phyloP scores from a whole-genome alignment of 148 eudicot species.

The Rhododendron simsii region DNA sequence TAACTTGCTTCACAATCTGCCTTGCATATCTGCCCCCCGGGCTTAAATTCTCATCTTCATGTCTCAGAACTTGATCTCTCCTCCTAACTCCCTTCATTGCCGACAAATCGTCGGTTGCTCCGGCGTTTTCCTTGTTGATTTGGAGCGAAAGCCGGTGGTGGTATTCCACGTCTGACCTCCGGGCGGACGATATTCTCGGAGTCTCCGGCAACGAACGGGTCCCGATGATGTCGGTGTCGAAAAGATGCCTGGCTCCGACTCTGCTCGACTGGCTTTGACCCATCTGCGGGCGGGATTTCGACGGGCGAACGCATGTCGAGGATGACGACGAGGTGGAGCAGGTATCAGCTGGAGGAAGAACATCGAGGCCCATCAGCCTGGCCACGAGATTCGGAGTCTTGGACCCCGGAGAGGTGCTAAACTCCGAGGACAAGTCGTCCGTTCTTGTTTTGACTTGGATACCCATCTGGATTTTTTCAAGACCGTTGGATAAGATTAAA shows the following conservation, averaged over 20 bases:
- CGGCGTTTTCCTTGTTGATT: constrained; percentile 48
- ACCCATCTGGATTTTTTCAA: constrained; percentile 25
- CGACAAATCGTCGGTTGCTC: constrained; percentile 15
- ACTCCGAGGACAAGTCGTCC: constrained; percentile 38
- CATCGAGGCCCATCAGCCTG: constrained; percentile 67
- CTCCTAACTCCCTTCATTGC: constrained; percentile 4
- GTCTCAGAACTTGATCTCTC: constrained; percentile 18
- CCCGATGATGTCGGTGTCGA: constrained; percentile 13
- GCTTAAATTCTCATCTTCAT: constrained; percentile 36
- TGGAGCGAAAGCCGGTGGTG: constrained; percentile 57
- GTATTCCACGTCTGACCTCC: constrained; percentile 41
- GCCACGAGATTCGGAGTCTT: constrained; percentile 68
- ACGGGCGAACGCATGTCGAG: constrained; percentile 18
- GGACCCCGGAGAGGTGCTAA: constrained; percentile 33
- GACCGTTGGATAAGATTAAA: background rate
- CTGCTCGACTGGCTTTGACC: background rate
- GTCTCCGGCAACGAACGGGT: constrained; percentile 34
- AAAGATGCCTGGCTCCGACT: background rate
- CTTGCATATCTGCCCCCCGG: constrained; percentile 45
- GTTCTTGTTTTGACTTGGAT: constrained; percentile 42
- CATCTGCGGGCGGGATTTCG: background rate
- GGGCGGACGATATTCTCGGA: constrained; percentile 33
- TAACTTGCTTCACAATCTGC: constrained; percentile 68
- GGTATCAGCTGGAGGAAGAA: constrained; percentile 41
- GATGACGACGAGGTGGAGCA: constrained; percentile 32